Base-by-base conservation (phyloP, 1,284 basidiomycete genomes). In the Cutaneotrichosporon dermatis region DNA sequence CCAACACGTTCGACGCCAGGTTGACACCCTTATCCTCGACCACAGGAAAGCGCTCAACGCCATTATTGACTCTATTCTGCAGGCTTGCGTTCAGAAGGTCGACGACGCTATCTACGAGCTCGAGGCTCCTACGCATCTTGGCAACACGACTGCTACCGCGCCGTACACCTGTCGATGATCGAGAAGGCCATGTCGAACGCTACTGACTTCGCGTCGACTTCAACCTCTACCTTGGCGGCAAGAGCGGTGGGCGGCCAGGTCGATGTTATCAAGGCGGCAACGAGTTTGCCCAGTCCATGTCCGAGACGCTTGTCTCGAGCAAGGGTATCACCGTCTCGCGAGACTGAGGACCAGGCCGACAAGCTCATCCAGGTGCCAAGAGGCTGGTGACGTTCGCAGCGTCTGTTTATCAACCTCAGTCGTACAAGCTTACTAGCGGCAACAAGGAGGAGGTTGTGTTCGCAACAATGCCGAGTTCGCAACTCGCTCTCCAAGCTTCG, bases 151-250 rank as follows among this genome's bases (percentile, higher is more conserved):
- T 66, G 93, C 95, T 7, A 99, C 96, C 1, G 95, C 96, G 12
- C 94, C 97, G 75, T 99, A 98, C 75, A 96, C 94, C 81, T 98
- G 33, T 98, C 96, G 9, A 93, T 99, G 88, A 92, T 99, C 70
- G 96, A 99, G 77, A 98, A 98, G 81, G 89, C 92, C 4, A 82
- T 88, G 76, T 91, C 90, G 70, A 94, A 90, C 69, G 90, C 92
- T 13, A 98, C 88, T 62, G 95, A 99, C 75, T 99, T 99, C 74
- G 93, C 94, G 10, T 90, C 90, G 25, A 83, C 93, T 99, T 94
- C 82, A 92, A 92, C 76, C 84, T 96, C 12, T 92, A 92, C 79
- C 83, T 99, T 16, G 85, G 87, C 58, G 90, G 89, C 43, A 92
- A 97, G 71, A 81, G 82, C 41, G 95, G 95, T 46, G 76, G 76